Evolutionary conservation across 805 yeast genomes (phyloP).

Genomic region (Candida corydali): DNA sequence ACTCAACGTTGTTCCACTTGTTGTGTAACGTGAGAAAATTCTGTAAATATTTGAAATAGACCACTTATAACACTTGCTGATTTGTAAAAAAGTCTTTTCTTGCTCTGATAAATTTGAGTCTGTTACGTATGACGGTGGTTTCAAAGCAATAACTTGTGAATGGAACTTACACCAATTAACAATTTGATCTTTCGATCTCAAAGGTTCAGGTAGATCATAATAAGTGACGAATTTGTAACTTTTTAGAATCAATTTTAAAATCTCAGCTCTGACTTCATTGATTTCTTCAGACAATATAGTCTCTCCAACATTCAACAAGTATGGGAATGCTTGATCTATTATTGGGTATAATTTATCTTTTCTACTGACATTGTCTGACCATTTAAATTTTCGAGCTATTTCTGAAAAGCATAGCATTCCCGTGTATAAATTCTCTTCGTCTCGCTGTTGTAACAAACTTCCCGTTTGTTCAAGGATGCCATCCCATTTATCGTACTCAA

Average conservation of each 20-base stretch:
- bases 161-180: constrained; percentile 76
- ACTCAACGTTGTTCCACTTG: constrained; percentile 32
- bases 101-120: constrained; percentile 43
- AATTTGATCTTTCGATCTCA: constrained; percentile 48
- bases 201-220: constrained; percentile 62
- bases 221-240: constrained; percentile 73
- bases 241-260: constrained; percentile 70
- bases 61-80: constrained; percentile 73
- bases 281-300: constrained; percentile 31
- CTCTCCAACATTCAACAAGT: constrained; percentile 62
- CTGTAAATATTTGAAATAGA: constrained; percentile 73
- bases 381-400: constrained; percentile 65
- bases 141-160: constrained; percentile 58
- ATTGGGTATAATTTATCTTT: constrained; percentile 36
- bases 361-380: constrained; percentile 54
- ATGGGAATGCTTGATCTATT: constrained; percentile 58
- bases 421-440: constrained; percentile 40
- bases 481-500: constrained; percentile 35
- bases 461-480: constrained; percentile 30
- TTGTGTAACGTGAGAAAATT: constrained; percentile 67
- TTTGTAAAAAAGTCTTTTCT: constrained; percentile 57
- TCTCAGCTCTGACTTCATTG: constrained; percentile 53
- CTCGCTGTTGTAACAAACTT: constrained; percentile 20
- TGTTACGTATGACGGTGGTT: constrained; percentile 50
- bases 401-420: constrained; percentile 72